Percentiles rank a stretch among this genome's conserved stretches.
Conservation (phyloP, 2,329 filamentous ascomycete genomes). For the Neurospora sp. region DNA sequence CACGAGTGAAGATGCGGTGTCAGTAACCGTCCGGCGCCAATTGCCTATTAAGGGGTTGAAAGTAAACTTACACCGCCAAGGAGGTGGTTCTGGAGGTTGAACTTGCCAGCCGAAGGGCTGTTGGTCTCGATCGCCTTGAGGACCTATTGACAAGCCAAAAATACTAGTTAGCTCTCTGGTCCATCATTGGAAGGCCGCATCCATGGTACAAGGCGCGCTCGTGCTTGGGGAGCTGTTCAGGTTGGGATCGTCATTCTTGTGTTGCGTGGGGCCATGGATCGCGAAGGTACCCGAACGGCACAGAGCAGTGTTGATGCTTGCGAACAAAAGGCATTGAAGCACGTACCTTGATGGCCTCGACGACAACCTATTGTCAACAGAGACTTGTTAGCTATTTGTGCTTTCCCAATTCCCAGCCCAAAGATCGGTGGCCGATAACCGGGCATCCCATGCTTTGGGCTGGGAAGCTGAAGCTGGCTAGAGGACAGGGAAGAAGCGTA, state of each 20-base stretch:
- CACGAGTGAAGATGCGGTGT: neutral
- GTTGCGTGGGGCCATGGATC: neutral
- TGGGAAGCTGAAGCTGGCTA: neutral
- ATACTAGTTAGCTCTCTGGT: neutral
- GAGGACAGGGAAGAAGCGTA: slow-evolving; percentile 27
- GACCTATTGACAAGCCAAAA: slow-evolving; percentile 39
- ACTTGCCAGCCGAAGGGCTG: slow-evolving; percentile 59
- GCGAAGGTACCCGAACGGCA: neutral
- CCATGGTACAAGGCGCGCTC: neutral
- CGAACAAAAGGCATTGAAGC: neutral
- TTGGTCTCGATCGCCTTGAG: slow-evolving; percentile 68
- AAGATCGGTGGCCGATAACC: neutral
- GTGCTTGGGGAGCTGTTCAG: neutral
- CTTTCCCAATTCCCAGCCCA: neutral
- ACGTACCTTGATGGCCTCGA: slow-evolving; percentile 73
- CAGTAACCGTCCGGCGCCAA: neutral
- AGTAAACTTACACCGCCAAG: slow-evolving; percentile 73
- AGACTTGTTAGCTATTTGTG: neutral
- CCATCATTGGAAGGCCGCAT: neutral
- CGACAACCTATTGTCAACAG: slow-evolving; percentile 51
- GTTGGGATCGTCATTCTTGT: neutral
- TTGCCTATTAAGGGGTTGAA: neutral
- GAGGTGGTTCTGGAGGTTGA: slow-evolving; percentile 83
- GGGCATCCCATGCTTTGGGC: neutral
- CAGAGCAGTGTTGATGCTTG: neutral